These are phyloP conservation scores for Teratosphaeria nubilosa DNA, from an alignment of 2,329 filamentous ascomycete species.

Conservation along the genomic window DNA sequence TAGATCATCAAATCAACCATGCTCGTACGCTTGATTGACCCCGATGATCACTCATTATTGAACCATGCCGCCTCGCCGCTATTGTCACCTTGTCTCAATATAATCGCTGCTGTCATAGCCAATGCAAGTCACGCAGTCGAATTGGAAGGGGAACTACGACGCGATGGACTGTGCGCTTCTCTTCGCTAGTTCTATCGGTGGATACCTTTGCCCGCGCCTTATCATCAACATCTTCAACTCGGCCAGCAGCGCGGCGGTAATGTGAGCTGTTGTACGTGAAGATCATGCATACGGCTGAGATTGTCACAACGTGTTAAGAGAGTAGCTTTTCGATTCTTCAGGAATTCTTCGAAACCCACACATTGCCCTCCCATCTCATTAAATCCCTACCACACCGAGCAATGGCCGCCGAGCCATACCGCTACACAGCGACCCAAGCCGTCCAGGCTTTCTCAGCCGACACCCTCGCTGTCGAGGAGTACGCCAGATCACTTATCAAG, in stretches of 20 bases:
- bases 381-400: not conserved
- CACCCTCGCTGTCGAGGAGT: slow-evolving; percentile 38
- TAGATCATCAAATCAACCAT: slow-evolving; percentile 11
- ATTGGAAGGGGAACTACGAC: not conserved
- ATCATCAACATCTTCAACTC: not conserved
- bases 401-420: slow-evolving; percentile 1
- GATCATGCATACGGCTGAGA: not conserved
- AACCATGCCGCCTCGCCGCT: too few relatives aligned
- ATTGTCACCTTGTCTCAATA: too few relatives aligned
- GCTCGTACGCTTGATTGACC: too few relatives aligned
- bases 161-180: not conserved
- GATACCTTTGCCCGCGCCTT: not conserved
- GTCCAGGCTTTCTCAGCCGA: not conserved
- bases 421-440: slow-evolving; percentile 2
- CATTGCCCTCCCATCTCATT: not conserved
- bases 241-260: not conserved
- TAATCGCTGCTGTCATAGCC: slow-evolving; percentile 3
- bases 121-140: slow-evolving; percentile 8
- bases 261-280: not conserved
- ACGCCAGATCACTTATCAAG: slow-evolving; percentile 38
- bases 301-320: not conserved
- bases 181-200: not conserved
- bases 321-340: not conserved
- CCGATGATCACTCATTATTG: too few relatives aligned
- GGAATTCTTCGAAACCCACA: not conserved